Base-by-base conservation (phyloP, 2,329 filamentous ascomycete species). In the Epichloe hybrida region DNA sequence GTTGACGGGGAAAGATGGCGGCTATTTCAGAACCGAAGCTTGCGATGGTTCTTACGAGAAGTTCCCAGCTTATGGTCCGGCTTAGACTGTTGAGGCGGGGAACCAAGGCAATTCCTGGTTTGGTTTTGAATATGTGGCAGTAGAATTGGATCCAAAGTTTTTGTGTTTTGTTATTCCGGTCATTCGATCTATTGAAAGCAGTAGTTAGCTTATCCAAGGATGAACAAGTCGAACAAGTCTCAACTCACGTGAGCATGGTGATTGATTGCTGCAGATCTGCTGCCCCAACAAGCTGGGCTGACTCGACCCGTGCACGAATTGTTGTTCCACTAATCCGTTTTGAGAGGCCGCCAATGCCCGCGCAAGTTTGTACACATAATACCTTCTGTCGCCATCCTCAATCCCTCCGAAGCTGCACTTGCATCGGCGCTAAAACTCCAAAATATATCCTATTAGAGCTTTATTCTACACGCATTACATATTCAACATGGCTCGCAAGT, bases 401-500 rank as follows among this genome's bases (percentile, higher is more conserved):
- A 23, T 36, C 21, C 48, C 37, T 49, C 35, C 34, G 27, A 37
- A 38, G 21, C 48, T 43, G 5, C 4, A 37, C 48, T 49, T 44
- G 15, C 48, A 23, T 20, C 36, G 12, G n/a, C 36, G n/a, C 36
- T 5, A 27, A 31, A 4, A 8, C 3, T 34, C 23, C n/a, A n/a
- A 17, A 21, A n/a, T 50, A 11, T 20, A 7, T 5, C 15, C 15
- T 39, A 40, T 35, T 23, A 36, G 20, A 44, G 5, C 41, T n/a
- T n/a, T 15, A 21, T 11, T 21, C 9, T 34, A 31, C 15, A 34
- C 13, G 4, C n/a, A 50, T 5, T 13, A 50, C 15, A 50, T 20
- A 4, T 23, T 35, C 42, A 46, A 35, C 64, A 95, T 95, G 89
- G 79, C 84, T 80, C 89, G 89, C 77, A 86, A 89, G 77, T 95